phyloP scores from a whole-genome alignment of 768 basidiomycete genomes.

The Suillus luteus region DNA sequence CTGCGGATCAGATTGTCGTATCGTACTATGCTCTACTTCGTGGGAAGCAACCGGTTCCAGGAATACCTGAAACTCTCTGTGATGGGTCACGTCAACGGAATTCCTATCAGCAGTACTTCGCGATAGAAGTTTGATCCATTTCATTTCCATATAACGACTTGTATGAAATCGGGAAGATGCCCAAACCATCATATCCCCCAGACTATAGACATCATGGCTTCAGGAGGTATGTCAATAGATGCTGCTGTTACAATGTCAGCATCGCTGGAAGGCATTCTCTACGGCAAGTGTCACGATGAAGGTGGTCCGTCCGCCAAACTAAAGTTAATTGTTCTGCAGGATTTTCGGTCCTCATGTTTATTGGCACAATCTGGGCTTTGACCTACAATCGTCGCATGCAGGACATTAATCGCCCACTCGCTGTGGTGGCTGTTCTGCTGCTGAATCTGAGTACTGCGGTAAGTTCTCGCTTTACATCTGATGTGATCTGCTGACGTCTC shows the following conservation, averaged over 20 bases:
- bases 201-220: too few species aligned
- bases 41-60: slow-evolving; percentile 1
- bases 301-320: neutral
- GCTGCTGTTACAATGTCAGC: neutral
- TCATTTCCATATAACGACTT: too few species aligned
- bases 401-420: slow-evolving; percentile 16
- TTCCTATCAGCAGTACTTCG: too few species aligned
- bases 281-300: slow-evolving; percentile 18
- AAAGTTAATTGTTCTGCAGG: neutral
- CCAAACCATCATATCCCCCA: too few species aligned
- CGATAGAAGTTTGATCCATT: too few species aligned
- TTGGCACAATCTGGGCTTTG: slow-evolving; percentile 22
- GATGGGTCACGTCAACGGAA: too few species aligned
- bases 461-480: neutral
- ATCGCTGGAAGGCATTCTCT: slow-evolving; percentile 26
- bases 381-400: neutral
- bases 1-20: too few species aligned
- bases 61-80: slow-evolving; percentile 12
- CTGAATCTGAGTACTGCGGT: slow-evolving; percentile 26
- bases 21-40: too few species aligned
- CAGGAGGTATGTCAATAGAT: too few species aligned
- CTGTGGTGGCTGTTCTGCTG: slow-evolving; percentile 19
- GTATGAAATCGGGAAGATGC: too few species aligned
- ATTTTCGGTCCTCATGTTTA: neutral
- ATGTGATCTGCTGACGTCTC: neutral